Evolutionary conservation across 2,329 filamentous ascomycete genomes (phyloP), one percentile per base, ranked within the genome.

Genomic region (Aspergillus aculeatus): DNA sequence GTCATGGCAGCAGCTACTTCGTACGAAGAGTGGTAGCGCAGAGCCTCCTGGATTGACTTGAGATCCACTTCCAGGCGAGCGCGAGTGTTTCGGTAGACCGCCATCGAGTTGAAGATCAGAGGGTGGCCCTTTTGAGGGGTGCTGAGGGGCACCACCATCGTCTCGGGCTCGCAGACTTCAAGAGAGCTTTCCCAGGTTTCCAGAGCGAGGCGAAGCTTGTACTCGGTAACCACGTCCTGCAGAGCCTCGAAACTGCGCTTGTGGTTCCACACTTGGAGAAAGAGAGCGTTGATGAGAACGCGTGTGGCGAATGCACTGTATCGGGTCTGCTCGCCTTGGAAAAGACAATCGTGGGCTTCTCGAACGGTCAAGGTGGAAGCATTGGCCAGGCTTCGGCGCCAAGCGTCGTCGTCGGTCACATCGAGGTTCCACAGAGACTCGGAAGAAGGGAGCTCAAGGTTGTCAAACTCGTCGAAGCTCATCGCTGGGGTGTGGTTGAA

Each of bases 151-250:
- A 97, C 91, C 12, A 92, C 85, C 56, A 94, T 91, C 14, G 86
- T 88, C 78, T 99, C 95, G 2, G 92, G 89, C 79, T 98, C 94
- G 75, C 93, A 97, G 62, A 96, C 84, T 59, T 96, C 92, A 23
- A 98, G 85, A 47, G 94, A 97, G 79, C 91, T 96, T 82, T 98
- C 92, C 95, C 95, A 99, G n/a, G 94, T 97, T 80, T 98, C 94
- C 56, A 99, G 83, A 54, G 95, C 95, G 56, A 97, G 86, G 59
- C 95, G 88, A 62, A 99, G 89, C 82, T 97, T 98, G 84, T 96
- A 98, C 79, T 98, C 95, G 3, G 94, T 96, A 49, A 98, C 94
- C 44, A 98, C 93, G 73, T 98, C 94, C 78, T 98, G 95, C 47
- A 98, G 83, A 54, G 94, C 93, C 75, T 98, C 93, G n/a, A 94